Conservation (phyloP, 2,329 filamentous ascomycete species). For the Sporothrix euskadiensis region DNA sequence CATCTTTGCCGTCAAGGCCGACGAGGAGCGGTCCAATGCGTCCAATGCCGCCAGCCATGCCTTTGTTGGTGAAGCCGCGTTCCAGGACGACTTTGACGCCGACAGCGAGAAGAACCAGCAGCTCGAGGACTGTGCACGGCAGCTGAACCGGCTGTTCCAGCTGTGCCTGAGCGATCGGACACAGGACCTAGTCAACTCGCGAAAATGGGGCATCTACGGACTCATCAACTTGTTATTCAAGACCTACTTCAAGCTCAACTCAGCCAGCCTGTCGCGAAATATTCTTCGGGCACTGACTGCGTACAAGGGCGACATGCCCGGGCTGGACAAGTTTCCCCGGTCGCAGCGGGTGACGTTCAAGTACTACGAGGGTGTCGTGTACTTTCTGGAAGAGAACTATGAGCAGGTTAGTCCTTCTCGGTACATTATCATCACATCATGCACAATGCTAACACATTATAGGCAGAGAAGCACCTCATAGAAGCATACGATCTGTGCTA, state of each 20-base stretch:
- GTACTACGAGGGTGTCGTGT: constrained; percentile 92
- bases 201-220: constrained; percentile 98
- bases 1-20: constrained; percentile 86
- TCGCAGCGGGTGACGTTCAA: constrained; percentile 94
- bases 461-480: constrained; percentile 79
- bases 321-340: constrained; percentile 76
- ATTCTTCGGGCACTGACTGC: constrained; percentile 82
- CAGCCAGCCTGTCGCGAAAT: constrained; percentile 84
- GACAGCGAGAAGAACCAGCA: constrained; percentile 77
- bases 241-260: constrained; percentile 95
- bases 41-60: constrained; percentile 32
- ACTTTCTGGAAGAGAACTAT: constrained; percentile 94
- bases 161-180: constrained; percentile 85
- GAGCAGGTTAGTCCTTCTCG: constrained; percentile 55
- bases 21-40: constrained; percentile 61
- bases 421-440: neutral
- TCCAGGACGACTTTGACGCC: constrained; percentile 80
- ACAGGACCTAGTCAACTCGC: constrained; percentile 72
- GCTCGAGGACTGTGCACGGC: constrained; percentile 84
- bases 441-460: neutral
- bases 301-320: constrained; percentile 75
- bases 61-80: constrained; percentile 47
- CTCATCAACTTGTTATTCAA: constrained; percentile 95
- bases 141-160: constrained; percentile 89
- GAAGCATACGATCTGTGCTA: constrained; percentile 83